Evolutionary conservation across 2,329 filamentous ascomycete genomes (phyloP).

Genomic region (Tolypocladium guangdongense): DNA sequence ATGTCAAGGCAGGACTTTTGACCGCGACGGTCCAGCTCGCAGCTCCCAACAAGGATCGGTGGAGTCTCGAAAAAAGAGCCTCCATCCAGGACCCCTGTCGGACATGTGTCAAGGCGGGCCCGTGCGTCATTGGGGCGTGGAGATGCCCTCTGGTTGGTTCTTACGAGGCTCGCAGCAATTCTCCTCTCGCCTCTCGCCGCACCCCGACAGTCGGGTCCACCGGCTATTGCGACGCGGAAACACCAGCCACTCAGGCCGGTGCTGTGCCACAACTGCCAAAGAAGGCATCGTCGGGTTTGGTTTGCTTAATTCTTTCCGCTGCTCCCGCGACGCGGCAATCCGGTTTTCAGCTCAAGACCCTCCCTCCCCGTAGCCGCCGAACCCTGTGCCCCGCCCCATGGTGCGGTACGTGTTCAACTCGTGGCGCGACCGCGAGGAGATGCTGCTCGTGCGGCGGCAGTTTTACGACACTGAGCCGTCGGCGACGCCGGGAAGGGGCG

Average conservation of each 20-base stretch:
- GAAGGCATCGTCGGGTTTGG: neutral
- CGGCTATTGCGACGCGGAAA: neutral
- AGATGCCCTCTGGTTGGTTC: neutral
- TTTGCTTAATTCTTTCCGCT: neutral
- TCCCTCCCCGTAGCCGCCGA: too few relatives aligned
- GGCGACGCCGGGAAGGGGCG: neutral
- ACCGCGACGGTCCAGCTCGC: neutral
- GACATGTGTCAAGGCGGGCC: conserved; percentile 6
- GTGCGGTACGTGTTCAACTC: conserved; percentile 64
- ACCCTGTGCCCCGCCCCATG: too few relatives aligned
- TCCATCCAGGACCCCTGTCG: conserved; percentile 2
- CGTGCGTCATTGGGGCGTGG: neutral
- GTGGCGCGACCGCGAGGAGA: conserved; percentile 56
- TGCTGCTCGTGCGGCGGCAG: conserved; percentile 52
- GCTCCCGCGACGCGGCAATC: neutral
- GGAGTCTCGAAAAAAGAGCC: neutral
- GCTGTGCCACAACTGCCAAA: neutral
- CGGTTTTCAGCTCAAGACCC: neutral
- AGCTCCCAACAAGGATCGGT: too few relatives aligned
- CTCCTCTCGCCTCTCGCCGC: neutral
- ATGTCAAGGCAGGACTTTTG: neutral
- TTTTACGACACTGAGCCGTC: conserved; percentile 37
- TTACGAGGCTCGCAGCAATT: neutral
- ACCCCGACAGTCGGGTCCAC: too few relatives aligned
- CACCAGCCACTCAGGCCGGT: neutral